Base-by-base conservation (phyloP, 106 monocot species). In the Acorus gramineus region DNA sequence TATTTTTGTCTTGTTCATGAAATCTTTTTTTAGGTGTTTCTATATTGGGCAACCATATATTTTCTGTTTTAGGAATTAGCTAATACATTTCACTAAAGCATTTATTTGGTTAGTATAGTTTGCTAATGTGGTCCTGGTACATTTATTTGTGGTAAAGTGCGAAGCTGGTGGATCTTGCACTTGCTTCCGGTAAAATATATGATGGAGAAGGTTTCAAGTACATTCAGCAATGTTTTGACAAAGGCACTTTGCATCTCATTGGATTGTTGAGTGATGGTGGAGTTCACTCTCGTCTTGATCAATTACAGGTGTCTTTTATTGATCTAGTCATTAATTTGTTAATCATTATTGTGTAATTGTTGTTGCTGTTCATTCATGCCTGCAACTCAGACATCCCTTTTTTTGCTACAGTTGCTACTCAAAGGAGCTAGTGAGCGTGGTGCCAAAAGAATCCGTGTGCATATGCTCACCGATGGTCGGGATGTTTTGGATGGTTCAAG, bases 251-350 rank as follows among this genome's bases (percentile, higher is more conserved):
- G 55, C 95, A 96, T 78, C 74, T 96, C 4, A 87, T 96, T 76
- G 95, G 95, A 4, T 77, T 96, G 71, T 65, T 90, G 61, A 96
- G 95, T 77, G 95, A 96, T 62, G 95, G 95, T 13, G 95, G 95
- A 57, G 95, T 96, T 47, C 95, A 96, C 70, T 96, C 95, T 59
- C 79, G 95, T 42, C 84, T 96, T 67, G 85, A 96, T 74, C 95
- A 96, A 63, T 47, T 96, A 52, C 96, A 91, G 80, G 95, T 95
- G 78, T 64, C 44, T 44, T 52, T 11, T 56, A 8, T 10, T 43
- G 5, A 28, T n/a, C 28, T 42, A 3, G 11, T 9, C 42, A 5
- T 59, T 42, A 7, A 42, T 42, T 52, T 59, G 55, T 6, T 8
- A 49, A 52, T 4, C 9, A 14, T 56, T 2, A 51, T 57, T 67